Base-by-base conservation (phyloP, 768 basidiomycete species). In the Baorangia bicolor region DNA sequence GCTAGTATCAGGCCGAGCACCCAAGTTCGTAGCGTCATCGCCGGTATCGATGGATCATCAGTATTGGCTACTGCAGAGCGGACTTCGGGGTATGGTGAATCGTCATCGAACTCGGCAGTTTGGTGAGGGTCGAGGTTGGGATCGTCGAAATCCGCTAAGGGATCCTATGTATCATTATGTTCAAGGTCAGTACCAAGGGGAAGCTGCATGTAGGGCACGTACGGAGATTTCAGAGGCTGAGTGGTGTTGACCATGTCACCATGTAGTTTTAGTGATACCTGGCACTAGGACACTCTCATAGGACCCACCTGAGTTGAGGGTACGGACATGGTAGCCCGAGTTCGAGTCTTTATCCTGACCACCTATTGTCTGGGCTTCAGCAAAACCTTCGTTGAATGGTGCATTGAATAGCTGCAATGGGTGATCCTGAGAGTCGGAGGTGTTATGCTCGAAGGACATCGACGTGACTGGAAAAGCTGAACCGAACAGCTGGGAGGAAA, bases 51-150 rank as follows among this genome's bases (percentile, higher is more conserved):
- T 34, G 81, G 80, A 67, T 89, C 87, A 64, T 90, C 88, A 3
- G 84, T 85, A 64, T 86, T 86, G 50, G 85, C 81, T 20, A 87
- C 87, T 42, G 83, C 82, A 41, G 85, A 83, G 28, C 85, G 80
- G 25, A 87, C 86, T 61, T 88, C 86, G n/a, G 85, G 83, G 64
- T 88, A 88, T 6, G 86, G 85, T 1, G 84, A 86, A 64, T 87
- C 86, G 58, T 87, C 82, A 71, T 85, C 82, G 28, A 63, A 59
- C 9, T 62, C 59, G 23, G 20, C 3, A 4, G 31, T 28, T 9
- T n/a, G 51, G 30, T 31, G 37, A n/a, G 56, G 43, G 48, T 69
- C 64, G 33, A 69, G 54, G 38, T 71, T 71, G 1, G 69, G 69
- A 23, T 71, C 69, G 44, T 69, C 58, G 5, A 67, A 60, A 10